Base-by-base conservation (phyloP, 371 early-diverging fungal genomes). In the Mortierella sp. region DNA sequence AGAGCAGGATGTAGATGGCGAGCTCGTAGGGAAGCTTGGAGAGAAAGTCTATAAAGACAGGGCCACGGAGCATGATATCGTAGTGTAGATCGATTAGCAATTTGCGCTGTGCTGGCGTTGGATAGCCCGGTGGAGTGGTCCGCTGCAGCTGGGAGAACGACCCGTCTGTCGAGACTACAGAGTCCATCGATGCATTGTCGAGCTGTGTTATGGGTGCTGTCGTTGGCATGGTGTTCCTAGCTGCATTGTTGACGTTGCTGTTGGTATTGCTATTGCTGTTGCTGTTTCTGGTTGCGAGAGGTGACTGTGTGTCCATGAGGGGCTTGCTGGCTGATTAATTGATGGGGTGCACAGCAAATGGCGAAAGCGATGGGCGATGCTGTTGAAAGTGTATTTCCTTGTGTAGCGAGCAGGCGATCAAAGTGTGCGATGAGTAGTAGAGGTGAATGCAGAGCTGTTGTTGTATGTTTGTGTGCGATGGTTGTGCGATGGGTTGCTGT, bases 21-120 rank as follows among this genome's bases (percentile, higher is more conserved):
- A 93, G 87, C 77, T 93, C 93, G 69, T 91, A 90, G 4, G 93
- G 93, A 9, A 93, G 86, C 28, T 76, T 78, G 34, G 88, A 82
- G 5, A 93, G 82, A 79, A 93, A 89, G 80, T 93, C 93, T 88
- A 89, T 78, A 31, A 59, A 59, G n/a, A 69, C 79, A 1, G 79
- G 76, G 3, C 82, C 82, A 61, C 73, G 46, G 19, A 82, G 69
- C 69, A 82, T 73, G 24, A 74, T n/a, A 16, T 77, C 46, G 59
- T 69, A 78, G 44, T 69, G 76, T 78, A 78, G 78, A 44, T 79
- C 71, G 64, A 78, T 46, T 34, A 82, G 82, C 43, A 69, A 14
- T 14, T 31, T 44, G 69, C 67, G 51, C 34, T 75, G 57, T 46
- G 37, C 67, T 53, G 59, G 59, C 31, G 73, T 24, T 43, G 71